phyloP scores from a whole-genome alignment of 2,329 filamentous ascomycete species.

The Laburnicola sp. region DNA sequence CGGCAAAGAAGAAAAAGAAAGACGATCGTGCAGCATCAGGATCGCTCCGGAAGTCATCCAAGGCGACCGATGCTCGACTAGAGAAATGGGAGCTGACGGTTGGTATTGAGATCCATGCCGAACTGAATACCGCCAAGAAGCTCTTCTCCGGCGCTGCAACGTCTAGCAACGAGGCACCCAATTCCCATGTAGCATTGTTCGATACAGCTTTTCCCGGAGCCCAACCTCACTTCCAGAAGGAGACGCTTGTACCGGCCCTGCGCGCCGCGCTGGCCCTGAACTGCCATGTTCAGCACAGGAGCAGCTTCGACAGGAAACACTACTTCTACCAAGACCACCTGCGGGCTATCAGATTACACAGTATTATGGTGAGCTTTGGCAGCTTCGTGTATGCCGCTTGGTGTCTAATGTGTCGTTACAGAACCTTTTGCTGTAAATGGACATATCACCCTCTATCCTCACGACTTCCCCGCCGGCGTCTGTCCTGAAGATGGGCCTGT shows the following conservation, averaged over 20 bases:
- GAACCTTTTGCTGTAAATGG: conserved; percentile 71
- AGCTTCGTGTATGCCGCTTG: not conserved
- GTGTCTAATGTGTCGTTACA: conserved; percentile 22
- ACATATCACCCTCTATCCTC: conserved; percentile 66
- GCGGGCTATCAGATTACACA: conserved; percentile 97
- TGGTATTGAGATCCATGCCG: conserved; percentile 95
- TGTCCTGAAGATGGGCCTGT: conserved; percentile 72
- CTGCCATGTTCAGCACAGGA: conserved; percentile 75
- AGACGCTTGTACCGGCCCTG: conserved; percentile 83
- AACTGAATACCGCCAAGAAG: conserved; percentile 85
- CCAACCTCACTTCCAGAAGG: conserved; percentile 81
- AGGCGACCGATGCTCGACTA: conserved; percentile 27
- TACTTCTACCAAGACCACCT: conserved; percentile 99
- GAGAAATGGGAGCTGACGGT: conserved; percentile 88
- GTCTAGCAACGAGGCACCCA: conserved; percentile 65
- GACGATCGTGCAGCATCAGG: conserved; percentile 15
- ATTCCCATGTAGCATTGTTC: conserved; percentile 85
- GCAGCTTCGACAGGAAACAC: conserved; percentile 92
- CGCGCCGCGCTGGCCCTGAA: conserved; percentile 83
- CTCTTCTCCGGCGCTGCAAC: conserved; percentile 73
- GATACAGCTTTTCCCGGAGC: conserved; percentile 87
- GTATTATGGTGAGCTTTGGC: conserved; percentile 67
- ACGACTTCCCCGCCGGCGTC: conserved; percentile 70
- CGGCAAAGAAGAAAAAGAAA: conserved; percentile 39
- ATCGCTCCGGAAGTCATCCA: conserved; percentile 12